A percentile compares a stretch with the other conserved stretches of the same genome.
Conservation (phyloP, 2,329 filamentous ascomycete genomes). For the Pseudogymnoascus destructans region DNA sequence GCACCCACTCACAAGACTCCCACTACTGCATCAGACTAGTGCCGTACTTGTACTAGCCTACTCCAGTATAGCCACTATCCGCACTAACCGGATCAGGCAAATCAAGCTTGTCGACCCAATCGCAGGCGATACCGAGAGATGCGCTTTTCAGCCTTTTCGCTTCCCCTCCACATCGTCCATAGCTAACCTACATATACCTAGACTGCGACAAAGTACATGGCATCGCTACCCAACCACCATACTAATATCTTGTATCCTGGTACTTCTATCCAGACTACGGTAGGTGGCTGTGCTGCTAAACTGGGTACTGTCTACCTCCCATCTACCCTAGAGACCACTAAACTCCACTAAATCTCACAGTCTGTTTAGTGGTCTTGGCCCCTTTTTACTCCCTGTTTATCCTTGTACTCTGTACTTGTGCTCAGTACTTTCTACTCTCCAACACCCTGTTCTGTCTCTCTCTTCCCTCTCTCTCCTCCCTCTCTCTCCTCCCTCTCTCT, state of each 20-base stretch:
- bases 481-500: neutral
- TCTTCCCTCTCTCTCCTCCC: neutral
- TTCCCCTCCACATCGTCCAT: neutral
- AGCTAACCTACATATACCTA: neutral
- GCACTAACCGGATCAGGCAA: neutral
- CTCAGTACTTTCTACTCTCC: neutral
- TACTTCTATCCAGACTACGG: slow-evolving; percentile 11
- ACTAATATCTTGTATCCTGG: slow-evolving; percentile 15
- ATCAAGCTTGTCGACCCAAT: neutral
- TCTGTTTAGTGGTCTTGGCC: neutral
- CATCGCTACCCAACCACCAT: slow-evolving; percentile 14
- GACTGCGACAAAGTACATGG: neutral
- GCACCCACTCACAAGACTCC: neutral
- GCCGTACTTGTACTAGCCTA: neutral
- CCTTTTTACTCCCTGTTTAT: neutral
- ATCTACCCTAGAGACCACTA: neutral
- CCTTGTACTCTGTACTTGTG: neutral
- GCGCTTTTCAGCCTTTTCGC: neutral
- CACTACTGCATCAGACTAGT: neutral
- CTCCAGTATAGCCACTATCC: neutral
- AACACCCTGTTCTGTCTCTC: neutral
- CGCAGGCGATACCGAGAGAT: neutral
- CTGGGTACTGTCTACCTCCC: neutral
- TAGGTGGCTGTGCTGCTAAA: neutral
- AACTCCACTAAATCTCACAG: neutral